phyloP scores from a whole-genome alignment of 2,329 filamentous ascomycete species.

The Penicillium frequentans region DNA sequence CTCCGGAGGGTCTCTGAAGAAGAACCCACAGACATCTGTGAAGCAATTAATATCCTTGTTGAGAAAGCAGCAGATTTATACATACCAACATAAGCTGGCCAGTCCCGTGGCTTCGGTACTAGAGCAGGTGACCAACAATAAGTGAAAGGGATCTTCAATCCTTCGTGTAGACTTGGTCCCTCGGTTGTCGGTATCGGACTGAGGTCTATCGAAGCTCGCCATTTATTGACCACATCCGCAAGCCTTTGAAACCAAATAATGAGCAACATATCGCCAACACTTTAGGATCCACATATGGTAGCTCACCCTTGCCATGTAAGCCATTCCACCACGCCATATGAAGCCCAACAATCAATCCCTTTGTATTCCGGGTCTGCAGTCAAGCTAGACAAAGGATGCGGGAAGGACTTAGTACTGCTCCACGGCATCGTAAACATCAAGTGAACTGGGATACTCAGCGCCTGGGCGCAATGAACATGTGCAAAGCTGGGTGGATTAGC shows the following conservation, averaged over 20 bases:
- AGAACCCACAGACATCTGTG: conserved; percentile 48
- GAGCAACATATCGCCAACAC: not conserved
- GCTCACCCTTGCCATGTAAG: conserved; percentile 52
- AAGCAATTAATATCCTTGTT: not conserved
- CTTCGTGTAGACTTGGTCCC: conserved; percentile 37
- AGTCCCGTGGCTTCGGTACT: conserved; percentile 43
- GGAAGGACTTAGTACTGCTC: conserved; percentile 46
- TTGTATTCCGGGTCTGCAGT: conserved; percentile 10
- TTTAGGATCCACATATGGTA: too few species aligned
- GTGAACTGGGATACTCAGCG: conserved; percentile 51
- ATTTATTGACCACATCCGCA: conserved; percentile 50
- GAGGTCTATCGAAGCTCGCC: conserved; percentile 41
- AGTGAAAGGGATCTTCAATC: conserved; percentile 44
- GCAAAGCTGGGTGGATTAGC: conserved; percentile 56
- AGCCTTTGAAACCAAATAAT: conserved; percentile 35
- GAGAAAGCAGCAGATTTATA: not conserved
- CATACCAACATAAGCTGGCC: conserved; percentile 39
- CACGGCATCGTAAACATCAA: conserved; percentile 58
- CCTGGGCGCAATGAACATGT: conserved; percentile 55
- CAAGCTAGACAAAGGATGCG: conserved; percentile 54
- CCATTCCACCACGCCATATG: conserved; percentile 50
- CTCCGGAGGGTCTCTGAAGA: conserved; percentile 40
- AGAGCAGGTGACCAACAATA: conserved; percentile 49
- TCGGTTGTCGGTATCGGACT: conserved; percentile 38
- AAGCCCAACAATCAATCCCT: conserved; percentile 43